Conservation (phyloP, 2,329 filamentous ascomycete species). For the Cordyceps tenuipes region DNA sequence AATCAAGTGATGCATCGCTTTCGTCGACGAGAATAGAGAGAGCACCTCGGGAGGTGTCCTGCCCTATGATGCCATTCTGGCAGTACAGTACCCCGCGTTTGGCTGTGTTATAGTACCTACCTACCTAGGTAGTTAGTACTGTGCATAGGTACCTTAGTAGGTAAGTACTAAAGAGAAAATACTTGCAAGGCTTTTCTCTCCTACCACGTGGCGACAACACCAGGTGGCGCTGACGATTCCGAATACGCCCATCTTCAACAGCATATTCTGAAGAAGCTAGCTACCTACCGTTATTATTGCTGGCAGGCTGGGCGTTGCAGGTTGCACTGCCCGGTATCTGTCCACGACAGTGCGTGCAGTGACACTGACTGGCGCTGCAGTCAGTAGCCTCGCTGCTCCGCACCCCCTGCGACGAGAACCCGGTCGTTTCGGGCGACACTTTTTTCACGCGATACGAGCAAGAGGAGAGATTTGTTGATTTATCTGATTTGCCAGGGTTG, state of each 20-base stretch:
- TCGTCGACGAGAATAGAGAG: too few species aligned
- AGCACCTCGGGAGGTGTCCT: too few species aligned
- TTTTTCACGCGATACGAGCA: neutral
- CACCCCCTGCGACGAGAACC: neutral
- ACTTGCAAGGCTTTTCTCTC: too few species aligned
- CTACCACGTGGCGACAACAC: too few species aligned
- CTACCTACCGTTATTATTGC: neutral
- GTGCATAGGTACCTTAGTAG: too few species aligned
- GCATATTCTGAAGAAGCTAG: neutral
- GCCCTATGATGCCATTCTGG: too few species aligned
- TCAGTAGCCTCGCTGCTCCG: constrained; percentile 1
- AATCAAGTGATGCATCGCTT: too few species aligned
- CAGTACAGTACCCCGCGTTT: too few species aligned
- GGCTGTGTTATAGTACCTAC: too few species aligned
- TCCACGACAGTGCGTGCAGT: neutral
- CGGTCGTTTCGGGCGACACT: neutral
- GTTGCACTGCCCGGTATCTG: neutral
- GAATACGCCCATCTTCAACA: neutral
- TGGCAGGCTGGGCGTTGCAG: neutral
- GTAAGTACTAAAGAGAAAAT: too few species aligned
- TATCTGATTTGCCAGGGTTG: neutral
- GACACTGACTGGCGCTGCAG: neutral
- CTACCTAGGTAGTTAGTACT: too few species aligned
- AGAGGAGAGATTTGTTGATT: neutral
- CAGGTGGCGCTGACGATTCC: too few species aligned